These are phyloP conservation scores for Pseudopediastrum boryanum DNA, from an alignment of 139 green algal genomes.

Conservation along the genomic window DNA sequence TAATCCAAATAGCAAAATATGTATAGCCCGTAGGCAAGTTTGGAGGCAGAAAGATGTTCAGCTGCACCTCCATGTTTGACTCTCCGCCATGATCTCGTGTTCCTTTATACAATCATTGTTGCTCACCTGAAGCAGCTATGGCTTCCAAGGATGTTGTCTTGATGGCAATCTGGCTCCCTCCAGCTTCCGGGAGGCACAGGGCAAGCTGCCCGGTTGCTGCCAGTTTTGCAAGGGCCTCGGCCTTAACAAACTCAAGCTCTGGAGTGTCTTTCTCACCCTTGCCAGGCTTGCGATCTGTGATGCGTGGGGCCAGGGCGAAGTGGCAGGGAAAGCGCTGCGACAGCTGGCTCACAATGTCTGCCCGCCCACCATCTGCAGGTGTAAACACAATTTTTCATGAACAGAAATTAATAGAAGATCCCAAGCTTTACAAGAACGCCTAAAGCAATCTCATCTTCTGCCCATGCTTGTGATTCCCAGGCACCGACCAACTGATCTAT, in stretches of 20 bases:
- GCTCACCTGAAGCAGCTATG: slow-evolving; percentile 14
- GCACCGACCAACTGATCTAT: too few species aligned
- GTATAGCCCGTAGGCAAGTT: too few species aligned
- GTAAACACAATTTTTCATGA: too few species aligned
- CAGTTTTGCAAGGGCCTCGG: slow-evolving; percentile 54
- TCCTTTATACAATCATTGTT: background rate
- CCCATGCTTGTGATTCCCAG: too few species aligned
- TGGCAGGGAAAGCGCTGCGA: slow-evolving; percentile 41
- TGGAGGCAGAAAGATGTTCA: too few species aligned
- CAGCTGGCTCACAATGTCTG: slow-evolving; percentile 40
- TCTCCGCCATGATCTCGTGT: background rate
- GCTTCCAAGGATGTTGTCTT: slow-evolving; percentile 2
- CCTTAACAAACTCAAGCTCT: slow-evolving; percentile 37
- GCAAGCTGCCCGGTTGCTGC: slow-evolving; percentile 26
- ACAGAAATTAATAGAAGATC: too few species aligned
- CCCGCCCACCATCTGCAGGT: slow-evolving; percentile 37
- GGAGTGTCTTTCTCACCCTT: slow-evolving; percentile 41
- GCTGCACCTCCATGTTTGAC: background rate
- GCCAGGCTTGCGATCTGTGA: slow-evolving; percentile 58
- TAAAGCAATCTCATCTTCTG: too few species aligned
- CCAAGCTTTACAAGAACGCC: too few species aligned
- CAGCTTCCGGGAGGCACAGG: slow-evolving; percentile 20
- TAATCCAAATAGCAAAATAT: too few species aligned
- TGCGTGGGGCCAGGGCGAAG: slow-evolving; percentile 46
- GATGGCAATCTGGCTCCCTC: background rate